Base-by-base conservation (phyloP, 108 stramenopile species). In the Cyclotella atomus region DNA sequence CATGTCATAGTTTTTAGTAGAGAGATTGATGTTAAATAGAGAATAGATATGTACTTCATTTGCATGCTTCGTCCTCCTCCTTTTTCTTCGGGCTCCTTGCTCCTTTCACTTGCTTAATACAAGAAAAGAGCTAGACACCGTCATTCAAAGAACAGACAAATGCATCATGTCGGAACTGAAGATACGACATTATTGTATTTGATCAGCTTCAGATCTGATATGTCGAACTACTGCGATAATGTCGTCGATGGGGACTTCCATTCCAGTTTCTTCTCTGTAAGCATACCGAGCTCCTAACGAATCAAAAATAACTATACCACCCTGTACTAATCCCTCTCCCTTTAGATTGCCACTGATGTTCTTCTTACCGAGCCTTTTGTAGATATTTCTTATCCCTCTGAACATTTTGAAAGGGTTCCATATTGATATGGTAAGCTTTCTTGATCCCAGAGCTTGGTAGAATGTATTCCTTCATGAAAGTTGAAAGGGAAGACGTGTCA, bases 291-390 rank as follows among this genome's bases (percentile, higher is more conserved):
- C 60, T 1, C 82, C 85, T 0, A 32, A 41, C 23, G 41, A 49
- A 35, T 76, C 82, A 65, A 89, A 83, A 44, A 89, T 79, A 12
- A 89, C 76, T 4, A 89, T 52, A 21, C 88, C 88, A 23, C 88
- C 88, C 62, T 85, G 84, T 1, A 85, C 44, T 56, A 87, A 29
- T 32, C 88, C 88, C 63, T 89, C 88, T 43, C 88, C 88, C 63
- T 77, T 83, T 66, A 85, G 38, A 41, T 89, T 89, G 2, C 85
- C 85, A 44, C 76, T 78, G 17, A 89, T 76, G 15, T 70, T 70
- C 68, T 87, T 87, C 24, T 27, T 53, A 19, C 55, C 77, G 38
- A 77, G 38, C 34, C 88, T 76, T 34, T 59, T 70, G 29, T 59
- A 62, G 1, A 89, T 24, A 0, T 71, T 69, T 55, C 85, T 55